phyloP scores from a whole-genome alignment of 169 alveolate species.

The Plasmodium falciparum region DNA sequence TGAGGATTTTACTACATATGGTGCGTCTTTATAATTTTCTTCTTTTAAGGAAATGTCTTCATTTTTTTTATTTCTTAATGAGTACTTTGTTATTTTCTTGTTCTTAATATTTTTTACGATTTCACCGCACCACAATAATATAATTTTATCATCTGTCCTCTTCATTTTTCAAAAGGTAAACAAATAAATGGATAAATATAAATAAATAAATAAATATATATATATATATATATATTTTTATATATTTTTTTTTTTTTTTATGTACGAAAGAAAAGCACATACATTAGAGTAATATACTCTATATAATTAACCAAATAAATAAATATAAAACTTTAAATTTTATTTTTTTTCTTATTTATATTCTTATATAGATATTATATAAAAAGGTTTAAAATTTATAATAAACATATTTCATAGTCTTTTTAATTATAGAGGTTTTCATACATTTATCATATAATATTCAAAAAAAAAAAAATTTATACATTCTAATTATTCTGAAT shows the following conservation, averaged over 20 bases:
- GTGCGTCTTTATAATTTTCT: slow-evolving; percentile 6
- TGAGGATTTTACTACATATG: background rate
- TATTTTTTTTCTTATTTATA: background rate
- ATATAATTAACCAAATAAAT: background rate
- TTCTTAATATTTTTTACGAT: slow-evolving; percentile 25
- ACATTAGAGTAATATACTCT: too few relatives aligned
- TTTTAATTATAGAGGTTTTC: too few relatives aligned
- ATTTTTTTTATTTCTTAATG: background rate
- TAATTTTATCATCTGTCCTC: background rate
- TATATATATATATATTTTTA: background rate
- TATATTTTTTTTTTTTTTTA: too few relatives aligned
- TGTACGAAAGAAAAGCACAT: too few relatives aligned
- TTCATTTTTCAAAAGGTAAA: slow-evolving; percentile 4
- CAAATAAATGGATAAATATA: background rate
- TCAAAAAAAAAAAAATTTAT: too few relatives aligned
- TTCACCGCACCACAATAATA: slow-evolving; percentile 12
- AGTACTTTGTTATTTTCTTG: slow-evolving; percentile 6
- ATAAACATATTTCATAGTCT: background rate
- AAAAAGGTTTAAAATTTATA: background rate
- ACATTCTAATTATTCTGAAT: too few relatives aligned
- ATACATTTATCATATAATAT: too few relatives aligned
- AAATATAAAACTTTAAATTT: background rate
- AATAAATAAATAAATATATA: background rate
- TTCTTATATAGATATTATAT: background rate
- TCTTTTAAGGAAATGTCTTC: background rate